Percentiles rank a stretch among this genome's conserved stretches.
phyloP scores from a whole-genome alignment of 441 rosid species.

The Omphalea diandra region DNA sequence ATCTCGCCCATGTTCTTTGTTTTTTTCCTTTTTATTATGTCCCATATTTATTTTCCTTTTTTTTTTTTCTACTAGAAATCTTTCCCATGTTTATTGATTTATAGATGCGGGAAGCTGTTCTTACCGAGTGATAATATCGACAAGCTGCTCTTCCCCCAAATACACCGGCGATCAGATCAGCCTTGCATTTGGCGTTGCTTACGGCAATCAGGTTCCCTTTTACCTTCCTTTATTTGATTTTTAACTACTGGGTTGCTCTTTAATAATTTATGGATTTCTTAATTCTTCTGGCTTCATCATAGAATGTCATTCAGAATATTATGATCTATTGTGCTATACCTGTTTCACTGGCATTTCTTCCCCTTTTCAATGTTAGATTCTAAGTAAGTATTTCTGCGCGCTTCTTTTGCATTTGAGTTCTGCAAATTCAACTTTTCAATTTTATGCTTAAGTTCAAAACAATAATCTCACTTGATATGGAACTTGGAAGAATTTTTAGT shows the following conservation, averaged over 20 bases:
- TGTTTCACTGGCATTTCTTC: neutral
- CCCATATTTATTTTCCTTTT: neutral
- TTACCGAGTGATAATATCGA: conserved; percentile 50
- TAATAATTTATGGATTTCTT: neutral
- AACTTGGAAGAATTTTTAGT: neutral
- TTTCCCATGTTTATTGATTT: too few species aligned
- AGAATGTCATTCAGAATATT: too few species aligned
- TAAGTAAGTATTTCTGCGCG: neutral
- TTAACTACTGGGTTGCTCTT: neutral
- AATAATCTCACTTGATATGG: neutral
- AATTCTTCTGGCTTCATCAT: too few species aligned
- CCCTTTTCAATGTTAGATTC: conserved; percentile 33
- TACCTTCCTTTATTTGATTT: neutral
- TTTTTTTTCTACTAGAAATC: too few species aligned
- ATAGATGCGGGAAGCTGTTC: conserved; percentile 44
- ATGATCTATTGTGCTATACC: too few species aligned
- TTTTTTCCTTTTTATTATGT: too few species aligned
- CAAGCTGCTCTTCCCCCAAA: conserved; percentile 68
- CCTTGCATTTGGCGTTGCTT: conserved; percentile 71
- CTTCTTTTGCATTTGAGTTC: neutral
- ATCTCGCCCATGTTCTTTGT: too few species aligned
- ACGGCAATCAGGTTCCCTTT: conserved; percentile 72
- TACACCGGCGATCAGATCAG: conserved; percentile 71
- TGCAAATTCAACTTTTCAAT: neutral
- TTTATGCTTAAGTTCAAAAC: neutral